Conservation (phyloP, 2,329 filamentous ascomycete species). For the Fusarium marasasianum region DNA sequence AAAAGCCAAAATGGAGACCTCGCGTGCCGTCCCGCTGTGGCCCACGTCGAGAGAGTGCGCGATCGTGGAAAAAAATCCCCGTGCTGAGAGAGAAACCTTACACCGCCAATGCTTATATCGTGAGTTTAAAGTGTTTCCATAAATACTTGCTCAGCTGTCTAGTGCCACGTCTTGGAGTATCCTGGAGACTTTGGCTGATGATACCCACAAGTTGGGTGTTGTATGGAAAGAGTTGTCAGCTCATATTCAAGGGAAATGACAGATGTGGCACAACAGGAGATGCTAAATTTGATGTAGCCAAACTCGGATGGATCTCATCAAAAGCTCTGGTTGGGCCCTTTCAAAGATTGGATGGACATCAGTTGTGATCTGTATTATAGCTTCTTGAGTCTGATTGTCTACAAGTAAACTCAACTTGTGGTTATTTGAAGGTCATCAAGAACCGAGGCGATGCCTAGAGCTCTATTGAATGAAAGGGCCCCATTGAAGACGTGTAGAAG, state of each 20-base stretch:
- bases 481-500: neutral
- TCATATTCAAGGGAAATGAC: neutral
- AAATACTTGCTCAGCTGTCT: neutral
- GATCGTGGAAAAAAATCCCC: neutral
- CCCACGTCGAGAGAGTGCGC: constrained; percentile 10
- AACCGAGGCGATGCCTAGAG: too few relatives aligned
- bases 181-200: neutral
- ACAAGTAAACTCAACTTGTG: neutral
- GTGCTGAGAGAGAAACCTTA: constrained; percentile 22
- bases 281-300: neutral
- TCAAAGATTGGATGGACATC: neutral
- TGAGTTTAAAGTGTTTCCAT: constrained; percentile 11
- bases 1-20: constrained; percentile 7
- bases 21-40: constrained; percentile 19
- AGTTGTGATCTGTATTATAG: neutral
- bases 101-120: constrained; percentile 19
- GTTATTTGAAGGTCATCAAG: neutral
- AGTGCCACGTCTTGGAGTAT: constrained; percentile 7
- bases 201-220: constrained; percentile 10
- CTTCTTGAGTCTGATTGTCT: neutral
- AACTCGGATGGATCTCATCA: neutral
- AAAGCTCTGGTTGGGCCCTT: accelerated
- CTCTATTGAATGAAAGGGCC: neutral
- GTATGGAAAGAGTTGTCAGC: neutral
- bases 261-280: neutral